phyloP scores from a whole-genome alignment of 768 basidiomycete species.

The Psilocybe subaeruginosa region DNA sequence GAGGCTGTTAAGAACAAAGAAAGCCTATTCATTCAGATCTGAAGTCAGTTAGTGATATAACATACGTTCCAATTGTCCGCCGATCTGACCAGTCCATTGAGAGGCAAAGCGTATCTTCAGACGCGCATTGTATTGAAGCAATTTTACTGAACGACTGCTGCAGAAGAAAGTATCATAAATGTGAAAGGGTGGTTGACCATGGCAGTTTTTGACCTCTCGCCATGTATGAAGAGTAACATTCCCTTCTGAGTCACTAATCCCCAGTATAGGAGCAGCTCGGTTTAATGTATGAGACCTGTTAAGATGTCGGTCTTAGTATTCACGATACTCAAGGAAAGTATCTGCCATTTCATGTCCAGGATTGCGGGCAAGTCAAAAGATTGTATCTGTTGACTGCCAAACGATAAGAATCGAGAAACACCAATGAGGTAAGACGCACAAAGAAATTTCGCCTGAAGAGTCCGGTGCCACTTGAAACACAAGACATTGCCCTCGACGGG shows the following conservation, averaged over 20 bases:
- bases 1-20: slow-evolving; percentile 35
- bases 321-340: not conserved
- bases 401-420: not conserved
- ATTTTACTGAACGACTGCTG: slow-evolving; percentile 43
- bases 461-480: slow-evolving; percentile 53
- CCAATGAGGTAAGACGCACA: slow-evolving; percentile 34
- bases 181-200: not conserved
- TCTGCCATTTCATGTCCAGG: slow-evolving; percentile 93
- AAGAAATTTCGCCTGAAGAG: slow-evolving; percentile 25
- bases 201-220: slow-evolving; percentile 40
- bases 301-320: not conserved
- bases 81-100: slow-evolving; percentile 94
- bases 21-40: not conserved
- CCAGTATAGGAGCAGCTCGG: slow-evolving; percentile 53
- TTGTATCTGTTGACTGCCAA: slow-evolving; percentile 60
- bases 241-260: slow-evolving; percentile 87
- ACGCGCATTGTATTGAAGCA: slow-evolving; percentile 50
- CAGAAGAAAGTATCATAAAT: slow-evolving; percentile 13
- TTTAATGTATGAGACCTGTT: slow-evolving; percentile 61
- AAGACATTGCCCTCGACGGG: slow-evolving; percentile 72
- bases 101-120: slow-evolving; percentile 72
- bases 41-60: not conserved
- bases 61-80: slow-evolving; percentile 49
- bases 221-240: slow-evolving; percentile 67
- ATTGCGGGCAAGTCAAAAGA: slow-evolving; percentile 78